These are phyloP conservation scores for Setaria viridis DNA, from an alignment of 202 grass and related monocot species.

Conservation along the genomic window DNA sequence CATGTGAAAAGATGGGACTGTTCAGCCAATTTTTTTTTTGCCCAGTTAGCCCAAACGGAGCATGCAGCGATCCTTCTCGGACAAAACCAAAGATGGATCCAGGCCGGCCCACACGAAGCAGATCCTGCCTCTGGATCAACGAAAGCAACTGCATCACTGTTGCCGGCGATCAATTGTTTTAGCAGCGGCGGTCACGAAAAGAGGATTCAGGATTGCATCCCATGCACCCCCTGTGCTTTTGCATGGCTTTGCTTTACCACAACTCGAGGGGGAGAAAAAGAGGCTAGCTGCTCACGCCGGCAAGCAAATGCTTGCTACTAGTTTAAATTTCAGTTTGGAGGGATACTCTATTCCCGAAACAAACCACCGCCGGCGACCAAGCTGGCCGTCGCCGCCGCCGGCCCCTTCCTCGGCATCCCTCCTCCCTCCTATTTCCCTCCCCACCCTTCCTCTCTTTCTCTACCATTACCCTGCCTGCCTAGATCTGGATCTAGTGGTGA, in stretches of 20 bases:
- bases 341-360: neutral
- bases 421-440: no score
- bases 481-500: no score
- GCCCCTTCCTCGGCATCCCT: no score
- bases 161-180: conserved; percentile 49
- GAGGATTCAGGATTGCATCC: conserved; percentile 25
- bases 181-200: conserved; percentile 35
- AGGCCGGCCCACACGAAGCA: conserved; percentile 53
- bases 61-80: conserved; percentile 41
- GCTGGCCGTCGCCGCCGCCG: no score
- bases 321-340: conserved; percentile 43
- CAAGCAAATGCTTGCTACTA: neutral
- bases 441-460: no score
- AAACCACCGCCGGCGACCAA: no score
- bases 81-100: conserved; percentile 47
- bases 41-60: conserved; percentile 4
- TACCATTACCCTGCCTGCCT: no score
- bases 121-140: conserved; percentile 61
- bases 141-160: conserved; percentile 47
- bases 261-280: conserved; percentile 47
- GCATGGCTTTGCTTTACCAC: conserved; percentile 47
- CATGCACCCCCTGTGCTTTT: conserved; percentile 33
- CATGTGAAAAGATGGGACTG: conserved; percentile 45
- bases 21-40: neutral
- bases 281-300: conserved; percentile 44